Evolutionary conservation across 2,329 filamentous ascomycete species (phyloP), one percentile per base, ranked within the genome.

Genomic region (Aureobasidium leucospermi): DNA sequence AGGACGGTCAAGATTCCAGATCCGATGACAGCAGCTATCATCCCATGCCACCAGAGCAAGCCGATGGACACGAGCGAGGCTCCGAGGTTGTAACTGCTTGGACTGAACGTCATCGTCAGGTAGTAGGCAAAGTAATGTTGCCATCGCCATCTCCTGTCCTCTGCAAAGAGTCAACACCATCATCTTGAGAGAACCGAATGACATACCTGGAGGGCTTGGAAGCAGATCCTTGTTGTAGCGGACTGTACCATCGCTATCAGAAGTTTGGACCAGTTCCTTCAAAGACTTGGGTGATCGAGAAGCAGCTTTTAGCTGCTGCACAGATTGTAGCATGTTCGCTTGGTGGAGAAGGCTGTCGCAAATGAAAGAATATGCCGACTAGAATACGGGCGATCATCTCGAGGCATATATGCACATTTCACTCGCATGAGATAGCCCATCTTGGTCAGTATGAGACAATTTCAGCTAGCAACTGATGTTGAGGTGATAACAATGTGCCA

Each of bases 71-170:
- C 48, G 19, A 52, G 48, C 23, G 48, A 52, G 19, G 48, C 48
- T 31, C 48, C 48, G 36, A 52, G 48, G 32, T 52, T 52, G 48
- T 52, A 52, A 19, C 48, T 52, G 9, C 48, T 52, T 11, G 48
- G 48, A 41, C 48, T 52, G 36, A 52, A 52, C 6, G 48, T 52
- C 48, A 52, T 52, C 6, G 48, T 52, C 19, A 52, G 23, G 36
- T 52, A 52, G 48, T 52, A 52, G 34, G 48, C 48, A 4, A 52
- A 52, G 36, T 52, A 52, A 19, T 52, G 48, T 31, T 52, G 48
- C 48, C 48, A 52, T 52, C 48, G 34, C 48, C 48, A 52, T 34
- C 7, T 41, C 3, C 48, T 39, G 10, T 52, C 48, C 48, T 52
- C 48, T 49, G 31, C 16, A 49, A 2, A 13, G 11, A 6, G 23